Base-by-base conservation (phyloP, 2,329 filamentous ascomycete species). In the Volutella citrinella region DNA sequence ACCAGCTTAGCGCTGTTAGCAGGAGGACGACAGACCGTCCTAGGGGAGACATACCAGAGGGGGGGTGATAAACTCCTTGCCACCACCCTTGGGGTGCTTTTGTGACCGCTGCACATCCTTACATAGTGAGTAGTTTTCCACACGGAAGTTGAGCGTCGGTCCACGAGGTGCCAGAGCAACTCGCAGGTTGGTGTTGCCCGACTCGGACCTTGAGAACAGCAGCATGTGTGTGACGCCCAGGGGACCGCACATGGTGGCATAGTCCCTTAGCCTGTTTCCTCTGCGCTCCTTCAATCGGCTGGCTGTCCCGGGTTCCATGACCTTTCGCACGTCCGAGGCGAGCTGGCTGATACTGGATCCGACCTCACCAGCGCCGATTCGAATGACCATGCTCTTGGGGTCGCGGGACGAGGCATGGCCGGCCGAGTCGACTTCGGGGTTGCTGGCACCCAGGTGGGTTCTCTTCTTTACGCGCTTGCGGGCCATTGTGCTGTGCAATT, bases 321-420 rank as follows among this genome's bases (percentile, higher is more conserved):
- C 91, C 35, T 76, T 75, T 52, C 93, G 82, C 39, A 97, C 86
- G 67, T 98, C 93, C 51, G 85, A 82, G 15, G 91, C 90, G 51
- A 98, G 72, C 66, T 97, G 90, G 60, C 84, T 91, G 52, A 98
- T 78, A 60, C 86, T 95, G 40, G 87, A 80, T 38, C 93, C 93
- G 32, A 98, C 88, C 59, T 96, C 87, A 54, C 89, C 86, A 51
- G 90, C 91, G 52, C 93, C 93, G 54, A 96, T 90, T 50, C 93
- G 87, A 63, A 98, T 95, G 38, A 98, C 91, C 91, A 98, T 96
- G 60, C 85, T 94, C 74, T 96, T 96, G 20, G 93, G 93, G 32
- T 81, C 75, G 46, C 81, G 79, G 33, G 76, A 72, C 16, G 80
- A 76, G 38, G 78, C 75, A 62, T 81, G 79, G 37, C 78, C 74